Evolutionary conservation across 345 rosid species (phyloP), one percentile per base, ranked within the genome.

Genomic region (Syzygium oleosum): DNA sequence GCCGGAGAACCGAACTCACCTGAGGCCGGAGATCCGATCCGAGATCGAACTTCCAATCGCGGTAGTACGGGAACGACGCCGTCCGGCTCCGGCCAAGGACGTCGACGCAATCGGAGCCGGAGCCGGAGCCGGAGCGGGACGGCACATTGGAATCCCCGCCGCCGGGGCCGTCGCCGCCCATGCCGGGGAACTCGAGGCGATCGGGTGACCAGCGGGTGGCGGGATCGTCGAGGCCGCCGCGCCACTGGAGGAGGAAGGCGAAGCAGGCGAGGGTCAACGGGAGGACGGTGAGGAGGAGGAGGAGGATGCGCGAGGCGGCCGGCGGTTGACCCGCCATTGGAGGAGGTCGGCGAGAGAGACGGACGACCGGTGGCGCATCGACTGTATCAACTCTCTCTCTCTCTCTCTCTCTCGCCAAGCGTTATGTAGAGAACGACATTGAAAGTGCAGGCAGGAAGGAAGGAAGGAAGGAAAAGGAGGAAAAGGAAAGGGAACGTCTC

Each of bases 21-120:
- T 90, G 94, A 77, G 99, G 99, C 91, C 92, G 92, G 89, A 95
- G 96, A 95, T 96, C 96, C 84, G 95, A 90, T 6, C 79, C 85
- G 90, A 89, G 92, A 87, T 92, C 93, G 86, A 96, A 94, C 52
- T 92, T 94, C 97, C 95, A 98, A 54, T 93, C 92, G 23, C 91
- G 88, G 79, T 77, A 96, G 89, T 96, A 98, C 13, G 98, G 98
- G 85, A 97, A 97, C 6, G 97, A 91, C 29, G 93, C 94, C 52
- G 88, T 84, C 85, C 77, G 93, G 77, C 91, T 91, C 89, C 89
- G 95, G 85, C 94, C 96, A 85, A 98, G 89, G 90, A 92, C 88
- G 91, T 94, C 94, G 14, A 86, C 61, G 85, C 97, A 95, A n/a
- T 90, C 93, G 38, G 97, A 92, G 89, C 84, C 89, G 84, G 95